phyloP scores from a whole-genome alignment of 306 rosid species.

The Luffa aegyptiaca region DNA sequence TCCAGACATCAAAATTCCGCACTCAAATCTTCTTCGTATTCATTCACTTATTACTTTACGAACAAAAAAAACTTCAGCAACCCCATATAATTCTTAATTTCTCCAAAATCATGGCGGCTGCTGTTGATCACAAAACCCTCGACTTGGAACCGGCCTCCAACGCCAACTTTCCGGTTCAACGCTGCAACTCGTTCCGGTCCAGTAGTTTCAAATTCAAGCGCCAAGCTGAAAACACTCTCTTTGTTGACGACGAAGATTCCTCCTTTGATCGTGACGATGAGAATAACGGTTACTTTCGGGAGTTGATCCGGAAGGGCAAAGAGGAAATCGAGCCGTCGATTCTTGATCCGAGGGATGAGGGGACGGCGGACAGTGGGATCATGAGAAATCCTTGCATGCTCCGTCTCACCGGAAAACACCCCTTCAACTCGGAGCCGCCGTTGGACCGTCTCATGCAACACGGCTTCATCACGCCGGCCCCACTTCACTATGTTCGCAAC shows the following conservation, averaged over 20 bases:
- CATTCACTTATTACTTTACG: background rate
- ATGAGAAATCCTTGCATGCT: slow-evolving; percentile 44
- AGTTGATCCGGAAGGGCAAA: slow-evolving; percentile 24
- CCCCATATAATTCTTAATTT: background rate
- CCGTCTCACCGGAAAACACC: slow-evolving; percentile 77
- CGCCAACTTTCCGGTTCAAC: slow-evolving; percentile 17
- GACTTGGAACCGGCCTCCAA: slow-evolving; percentile 20
- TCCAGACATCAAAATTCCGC: background rate
- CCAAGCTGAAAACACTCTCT: background rate
- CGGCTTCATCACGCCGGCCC: slow-evolving; percentile 74
- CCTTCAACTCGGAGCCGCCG: slow-evolving; percentile 63
- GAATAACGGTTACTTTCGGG: background rate
- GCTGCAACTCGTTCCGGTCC: slow-evolving; percentile 6
- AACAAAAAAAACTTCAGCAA: background rate
- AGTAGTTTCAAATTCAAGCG: background rate
- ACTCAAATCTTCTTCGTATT: background rate
- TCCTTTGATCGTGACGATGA: slow-evolving; percentile 26
- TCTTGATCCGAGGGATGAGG: slow-evolving; percentile 46
- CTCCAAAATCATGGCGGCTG: slow-evolving; percentile 38
- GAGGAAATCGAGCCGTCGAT: slow-evolving; percentile 45
- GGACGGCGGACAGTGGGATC: slow-evolving; percentile 64
- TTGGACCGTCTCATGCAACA: slow-evolving; percentile 50
- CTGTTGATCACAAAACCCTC: slow-evolving; percentile 27
- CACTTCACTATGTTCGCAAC: slow-evolving; percentile 74
- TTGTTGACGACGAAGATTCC: slow-evolving; percentile 6